phyloP scores from a whole-genome alignment of 148 eudicot genomes.

The Silene conica region DNA sequence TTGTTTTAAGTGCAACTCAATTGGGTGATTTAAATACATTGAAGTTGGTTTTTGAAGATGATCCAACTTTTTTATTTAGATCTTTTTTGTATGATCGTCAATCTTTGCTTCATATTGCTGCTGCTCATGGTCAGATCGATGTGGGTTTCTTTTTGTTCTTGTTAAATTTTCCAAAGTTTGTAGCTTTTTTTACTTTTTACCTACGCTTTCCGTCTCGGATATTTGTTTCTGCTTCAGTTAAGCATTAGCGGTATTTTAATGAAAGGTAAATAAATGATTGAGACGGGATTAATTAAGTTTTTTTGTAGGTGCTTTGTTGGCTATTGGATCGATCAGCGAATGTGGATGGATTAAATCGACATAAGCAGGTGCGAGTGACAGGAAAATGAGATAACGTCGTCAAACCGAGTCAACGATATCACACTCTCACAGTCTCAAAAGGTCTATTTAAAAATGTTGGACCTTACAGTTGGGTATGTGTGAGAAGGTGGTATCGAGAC shows the following conservation, averaged over 20 bases:
- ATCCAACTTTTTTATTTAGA: constrained; percentile 43
- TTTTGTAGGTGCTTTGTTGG: constrained; percentile 58
- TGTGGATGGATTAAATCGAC: constrained; percentile 79
- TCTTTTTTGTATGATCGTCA: constrained; percentile 64
- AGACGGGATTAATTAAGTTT: neutral
- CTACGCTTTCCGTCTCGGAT: neutral
- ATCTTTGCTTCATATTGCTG: constrained; percentile 84
- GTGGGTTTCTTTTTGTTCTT: constrained; percentile 31
- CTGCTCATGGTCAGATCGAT: constrained; percentile 87
- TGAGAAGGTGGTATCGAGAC: too few species aligned
- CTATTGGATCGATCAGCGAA: constrained; percentile 66
- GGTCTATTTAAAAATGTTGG: too few species aligned
- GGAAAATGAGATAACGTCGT: too few species aligned
- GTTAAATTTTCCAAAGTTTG: neutral
- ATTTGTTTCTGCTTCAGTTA: neutral
- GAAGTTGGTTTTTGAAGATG: constrained; percentile 31
- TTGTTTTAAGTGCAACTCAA: constrained; percentile 48
- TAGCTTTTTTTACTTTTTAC: neutral
- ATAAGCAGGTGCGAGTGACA: constrained; percentile 56
- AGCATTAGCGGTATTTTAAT: neutral
- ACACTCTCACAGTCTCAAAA: too few species aligned
- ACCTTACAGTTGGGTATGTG: too few species aligned
- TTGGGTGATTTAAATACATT: constrained; percentile 54
- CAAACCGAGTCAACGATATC: too few species aligned
- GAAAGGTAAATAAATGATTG: too few species aligned